Evolutionary conservation across 2,329 filamentous ascomycete species (phyloP).

Genomic region (Aureobasidium sp.): DNA sequence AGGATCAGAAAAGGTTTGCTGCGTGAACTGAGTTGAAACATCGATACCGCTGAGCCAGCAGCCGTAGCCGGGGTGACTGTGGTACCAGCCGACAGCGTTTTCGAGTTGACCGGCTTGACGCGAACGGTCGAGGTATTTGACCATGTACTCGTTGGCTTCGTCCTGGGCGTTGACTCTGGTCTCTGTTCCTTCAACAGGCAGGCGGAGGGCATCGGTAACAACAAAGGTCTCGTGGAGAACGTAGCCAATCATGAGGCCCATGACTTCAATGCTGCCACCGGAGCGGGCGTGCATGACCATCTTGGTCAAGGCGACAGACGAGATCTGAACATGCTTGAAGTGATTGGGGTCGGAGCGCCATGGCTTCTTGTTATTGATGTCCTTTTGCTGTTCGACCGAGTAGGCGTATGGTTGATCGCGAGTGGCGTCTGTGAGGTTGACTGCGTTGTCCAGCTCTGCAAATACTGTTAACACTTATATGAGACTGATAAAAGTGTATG

Average conservation of each 20-base stretch:
- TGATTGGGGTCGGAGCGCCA: conserved; percentile 75
- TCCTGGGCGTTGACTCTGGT: conserved; percentile 93
- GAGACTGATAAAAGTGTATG: too few species aligned
- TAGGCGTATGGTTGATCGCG: conserved; percentile 91
- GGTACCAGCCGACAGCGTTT: conserved; percentile 97
- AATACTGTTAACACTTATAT: not conserved
- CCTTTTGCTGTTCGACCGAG: conserved; percentile 60
- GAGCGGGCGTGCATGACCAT: conserved; percentile 99
- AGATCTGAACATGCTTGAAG: conserved; percentile 92
- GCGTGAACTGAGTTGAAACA: conserved; percentile 76
- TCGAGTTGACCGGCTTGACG: conserved; percentile 72
- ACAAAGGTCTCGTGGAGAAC: conserved; percentile 79
- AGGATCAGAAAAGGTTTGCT: conserved; percentile 81
- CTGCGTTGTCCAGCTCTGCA: conserved; percentile 78
- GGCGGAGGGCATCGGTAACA: conserved; percentile 85
- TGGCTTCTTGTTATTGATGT: conserved; percentile 56
- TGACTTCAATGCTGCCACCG: conserved; percentile 84
- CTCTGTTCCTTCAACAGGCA: conserved; percentile 97
- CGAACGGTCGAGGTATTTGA: conserved; percentile 70
- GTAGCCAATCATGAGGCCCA: conserved; percentile 97
- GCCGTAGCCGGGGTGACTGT: conserved; percentile 93
- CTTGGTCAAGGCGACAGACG: conserved; percentile 87
- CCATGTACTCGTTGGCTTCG: conserved; percentile 95
- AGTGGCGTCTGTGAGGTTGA: conserved; percentile 71
- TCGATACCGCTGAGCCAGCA: conserved; percentile 98